phyloP scores from a whole-genome alignment of 2,329 filamentous ascomycete genomes.

The Epichloe uncinata region DNA sequence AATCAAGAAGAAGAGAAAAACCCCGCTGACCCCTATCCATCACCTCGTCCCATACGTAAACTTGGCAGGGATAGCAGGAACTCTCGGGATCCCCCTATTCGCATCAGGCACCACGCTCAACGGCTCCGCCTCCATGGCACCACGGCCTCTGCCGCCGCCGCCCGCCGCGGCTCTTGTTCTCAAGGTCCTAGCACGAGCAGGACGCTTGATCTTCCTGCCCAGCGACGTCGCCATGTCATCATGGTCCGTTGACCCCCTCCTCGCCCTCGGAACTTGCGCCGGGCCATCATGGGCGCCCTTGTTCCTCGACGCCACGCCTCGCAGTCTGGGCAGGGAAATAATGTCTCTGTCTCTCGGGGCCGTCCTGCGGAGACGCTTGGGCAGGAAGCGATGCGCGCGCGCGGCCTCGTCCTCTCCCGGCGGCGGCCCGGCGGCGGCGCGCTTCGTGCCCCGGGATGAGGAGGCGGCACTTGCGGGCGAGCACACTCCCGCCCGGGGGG shows the following conservation, averaged over 20 bases:
- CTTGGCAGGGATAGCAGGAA: conserved; percentile 31
- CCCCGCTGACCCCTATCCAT: neutral
- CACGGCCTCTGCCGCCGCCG: neutral
- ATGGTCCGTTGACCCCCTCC: neutral
- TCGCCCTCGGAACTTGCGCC: neutral
- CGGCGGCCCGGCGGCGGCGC: conserved; percentile 25
- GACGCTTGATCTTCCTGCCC: conserved; percentile 3
- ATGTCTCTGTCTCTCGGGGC: conserved; percentile 27
- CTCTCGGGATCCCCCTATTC: conserved; percentile 32
- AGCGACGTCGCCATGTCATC: neutral
- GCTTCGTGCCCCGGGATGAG: conserved; percentile 37
- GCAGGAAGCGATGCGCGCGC: conserved; percentile 12
- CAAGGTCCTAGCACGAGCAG: conserved; percentile 2
- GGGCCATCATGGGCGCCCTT: neutral
- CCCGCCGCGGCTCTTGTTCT: neutral
- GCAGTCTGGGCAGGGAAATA: conserved; percentile 21
- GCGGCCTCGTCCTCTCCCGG: conserved; percentile 11
- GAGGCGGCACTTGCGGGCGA: conserved; percentile 21
- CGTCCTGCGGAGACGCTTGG: conserved; percentile 38
- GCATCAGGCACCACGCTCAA: conserved; percentile 30
- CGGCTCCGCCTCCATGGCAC: no score
- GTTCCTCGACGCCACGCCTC: conserved; percentile 14
- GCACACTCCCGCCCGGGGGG: conserved; percentile 9
- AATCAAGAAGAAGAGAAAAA: no score
- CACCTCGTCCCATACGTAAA: conserved; percentile 21